Evolutionary conservation across 2,329 filamentous ascomycete genomes (phyloP).

Genomic region (Lasiodiplodia citricola): DNA sequence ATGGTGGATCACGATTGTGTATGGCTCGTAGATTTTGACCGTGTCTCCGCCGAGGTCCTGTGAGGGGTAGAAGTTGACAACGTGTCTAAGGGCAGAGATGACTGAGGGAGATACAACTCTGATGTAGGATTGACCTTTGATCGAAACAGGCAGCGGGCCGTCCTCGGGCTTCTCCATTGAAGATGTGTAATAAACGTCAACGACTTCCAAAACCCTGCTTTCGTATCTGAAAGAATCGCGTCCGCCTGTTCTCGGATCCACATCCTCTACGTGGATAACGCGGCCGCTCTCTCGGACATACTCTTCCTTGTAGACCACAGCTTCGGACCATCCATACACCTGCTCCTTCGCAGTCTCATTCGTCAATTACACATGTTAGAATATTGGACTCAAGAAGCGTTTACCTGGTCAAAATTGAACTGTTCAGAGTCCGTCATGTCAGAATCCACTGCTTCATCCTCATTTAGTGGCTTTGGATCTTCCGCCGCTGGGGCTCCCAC

Average conservation of each 20-base stretch:
- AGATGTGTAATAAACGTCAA: not conserved
- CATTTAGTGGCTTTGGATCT: too few relatives aligned
- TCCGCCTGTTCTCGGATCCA: not conserved
- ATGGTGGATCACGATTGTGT: slow-evolving; percentile 21
- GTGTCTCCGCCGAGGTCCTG: slow-evolving; percentile 20
- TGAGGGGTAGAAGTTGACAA: slow-evolving; percentile 26
- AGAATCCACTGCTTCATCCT: too few relatives aligned
- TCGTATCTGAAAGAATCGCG: not conserved
- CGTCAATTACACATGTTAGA: fast-evolving
- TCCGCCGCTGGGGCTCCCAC: too few relatives aligned
- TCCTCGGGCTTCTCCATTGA: not conserved
- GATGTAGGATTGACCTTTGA: slow-evolving; percentile 4
- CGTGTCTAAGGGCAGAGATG: slow-evolving; percentile 14
- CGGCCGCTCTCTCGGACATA: not conserved
- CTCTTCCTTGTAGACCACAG: not conserved
- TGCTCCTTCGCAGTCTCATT: not conserved
- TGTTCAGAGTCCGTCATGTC: fast-evolving
- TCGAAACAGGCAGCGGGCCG: not conserved
- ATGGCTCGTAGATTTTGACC: slow-evolving; percentile 17
- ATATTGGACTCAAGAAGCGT: not conserved
- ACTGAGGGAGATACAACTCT: slow-evolving; percentile 13
- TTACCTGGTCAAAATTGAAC: too few relatives aligned
- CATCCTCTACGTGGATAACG: not conserved
- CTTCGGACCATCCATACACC: not conserved
- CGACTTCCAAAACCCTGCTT: slow-evolving; percentile 1